Evolutionary conservation across 805 yeast species (phyloP).

Genomic region (Metschnikowia arizonensis): DNA sequence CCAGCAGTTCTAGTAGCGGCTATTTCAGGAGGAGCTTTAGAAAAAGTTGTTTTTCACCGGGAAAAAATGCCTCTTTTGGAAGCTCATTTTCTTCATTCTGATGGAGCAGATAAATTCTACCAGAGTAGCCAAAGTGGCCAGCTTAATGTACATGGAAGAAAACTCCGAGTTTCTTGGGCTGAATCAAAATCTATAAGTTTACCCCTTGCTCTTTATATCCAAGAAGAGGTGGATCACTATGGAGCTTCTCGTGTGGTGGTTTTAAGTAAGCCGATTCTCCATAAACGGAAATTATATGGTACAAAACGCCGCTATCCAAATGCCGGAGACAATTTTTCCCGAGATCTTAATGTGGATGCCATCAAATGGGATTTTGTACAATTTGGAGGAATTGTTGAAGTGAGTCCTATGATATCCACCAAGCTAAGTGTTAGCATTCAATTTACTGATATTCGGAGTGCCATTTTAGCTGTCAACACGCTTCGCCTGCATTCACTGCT

Average conservation of each 20-base stretch:
- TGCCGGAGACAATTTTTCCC: conserved; percentile 39
- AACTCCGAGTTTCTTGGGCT: conserved; percentile 48
- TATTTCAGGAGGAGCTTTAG: conserved; percentile 68
- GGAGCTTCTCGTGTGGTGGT: conserved; percentile 58
- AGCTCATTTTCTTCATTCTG: conserved; percentile 48
- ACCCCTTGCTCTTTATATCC: conserved; percentile 22
- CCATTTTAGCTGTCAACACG: conserved; percentile 49
- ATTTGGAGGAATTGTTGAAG: conserved; percentile 59
- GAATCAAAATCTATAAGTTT: conserved; percentile 16
- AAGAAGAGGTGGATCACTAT: conserved; percentile 31
- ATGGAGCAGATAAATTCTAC: conserved; percentile 53
- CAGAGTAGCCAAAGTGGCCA: conserved; percentile 44
- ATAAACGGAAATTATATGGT: not conserved
- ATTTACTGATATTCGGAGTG: conserved; percentile 54
- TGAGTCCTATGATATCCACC: conserved; percentile 63
- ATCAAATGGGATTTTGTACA: conserved; percentile 47
- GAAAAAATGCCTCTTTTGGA: conserved; percentile 29
- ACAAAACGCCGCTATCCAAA: conserved; percentile 34
- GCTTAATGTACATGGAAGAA: conserved; percentile 56
- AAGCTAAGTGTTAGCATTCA: conserved; percentile 59
- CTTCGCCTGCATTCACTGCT: conserved; percentile 12
- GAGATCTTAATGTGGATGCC: conserved; percentile 41
- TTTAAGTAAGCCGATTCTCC: conserved; percentile 21
- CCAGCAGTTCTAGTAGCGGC: conserved; percentile 49
- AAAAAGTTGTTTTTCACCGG: conserved; percentile 37